Conservation (phyloP, 306 rosid species). For the Malus sylvestris region DNA sequence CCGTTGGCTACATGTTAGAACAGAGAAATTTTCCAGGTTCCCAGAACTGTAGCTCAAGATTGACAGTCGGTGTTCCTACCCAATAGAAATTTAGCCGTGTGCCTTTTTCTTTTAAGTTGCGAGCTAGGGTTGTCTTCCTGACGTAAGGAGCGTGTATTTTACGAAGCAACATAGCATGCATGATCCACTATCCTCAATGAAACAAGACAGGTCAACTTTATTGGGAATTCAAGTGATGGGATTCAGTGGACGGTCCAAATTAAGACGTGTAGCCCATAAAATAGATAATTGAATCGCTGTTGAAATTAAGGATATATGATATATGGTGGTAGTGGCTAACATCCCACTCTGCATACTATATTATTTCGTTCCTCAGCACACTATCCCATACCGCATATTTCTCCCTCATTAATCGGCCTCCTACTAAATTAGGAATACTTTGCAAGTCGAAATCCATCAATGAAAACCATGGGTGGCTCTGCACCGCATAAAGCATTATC, state of each 20-base stretch:
- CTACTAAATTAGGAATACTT: neutral
- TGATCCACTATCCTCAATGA: neutral
- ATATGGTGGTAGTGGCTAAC: neutral
- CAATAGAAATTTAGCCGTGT: too few species aligned
- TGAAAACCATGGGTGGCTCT: neutral
- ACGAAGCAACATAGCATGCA: neutral
- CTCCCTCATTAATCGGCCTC: neutral
- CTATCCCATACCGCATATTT: neutral
- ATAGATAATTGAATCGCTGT: neutral
- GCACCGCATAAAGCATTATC: neutral
- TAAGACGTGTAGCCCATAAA: neutral
- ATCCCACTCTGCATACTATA: neutral
- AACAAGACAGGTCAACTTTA: neutral
- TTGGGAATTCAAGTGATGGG: neutral
- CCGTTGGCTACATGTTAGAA: too few species aligned
- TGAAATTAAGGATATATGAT: neutral
- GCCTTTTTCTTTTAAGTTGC: neutral
- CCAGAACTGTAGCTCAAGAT: too few species aligned
- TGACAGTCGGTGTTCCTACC: too few species aligned
- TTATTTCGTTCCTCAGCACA: neutral
- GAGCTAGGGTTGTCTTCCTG: neutral
- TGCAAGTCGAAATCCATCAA: neutral
- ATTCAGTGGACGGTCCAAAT: neutral
- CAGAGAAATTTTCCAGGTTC: too few species aligned
- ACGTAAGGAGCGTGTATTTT: neutral